Base-by-base conservation (phyloP, 2,329 filamentous ascomycete species). In the Alternaria sp. region DNA sequence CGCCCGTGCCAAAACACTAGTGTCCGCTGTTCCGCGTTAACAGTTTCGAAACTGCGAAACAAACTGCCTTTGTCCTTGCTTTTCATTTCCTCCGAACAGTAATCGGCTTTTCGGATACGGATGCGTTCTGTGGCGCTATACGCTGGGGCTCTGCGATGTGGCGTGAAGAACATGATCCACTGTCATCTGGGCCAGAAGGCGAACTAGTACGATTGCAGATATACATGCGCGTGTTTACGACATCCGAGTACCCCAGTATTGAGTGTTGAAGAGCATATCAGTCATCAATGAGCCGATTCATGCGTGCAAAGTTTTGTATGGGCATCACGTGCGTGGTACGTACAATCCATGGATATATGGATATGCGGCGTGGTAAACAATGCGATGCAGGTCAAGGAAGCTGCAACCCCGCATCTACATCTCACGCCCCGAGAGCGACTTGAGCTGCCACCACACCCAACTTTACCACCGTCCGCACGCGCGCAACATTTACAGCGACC, bases 11-110 rank as follows among this genome's bases (percentile, higher is more conserved):
- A 60, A 67, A 70, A 67, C 61, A 46, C 50, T 66, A 65, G 65
- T 25, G 55, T 51, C 66, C 66, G 63, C 58, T 37, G 15, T 30
- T 51, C 51, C 59, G 56, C 26, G 41, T 25, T 58, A 58, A 63
- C 64, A 55, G 67, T 66, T 68, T 68, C 63, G 66, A 70, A 68
- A 70, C 63, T 53, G 49, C 49, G 49, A 53, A 53, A 59, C 23
- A 55, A 49, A 23, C 51, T 14, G 20, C 30, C 49, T 41, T 53
- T 11, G 28, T 21, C 50, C 54, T 30, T 18, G 21, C 28, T 21
- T n/a, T 21, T 51, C 28, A 47, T 58, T 51, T 64, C 43, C 21
- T 57, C 25, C 14, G 43, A 28, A 47, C 30, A 2, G 44, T 21
- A 44, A 15, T 47, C 55, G 26, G 20, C 21, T 37, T 28, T 41